Evolutionary conservation across 148 eudicot genomes (phyloP).

Genomic region (Linanthus parryae): DNA sequence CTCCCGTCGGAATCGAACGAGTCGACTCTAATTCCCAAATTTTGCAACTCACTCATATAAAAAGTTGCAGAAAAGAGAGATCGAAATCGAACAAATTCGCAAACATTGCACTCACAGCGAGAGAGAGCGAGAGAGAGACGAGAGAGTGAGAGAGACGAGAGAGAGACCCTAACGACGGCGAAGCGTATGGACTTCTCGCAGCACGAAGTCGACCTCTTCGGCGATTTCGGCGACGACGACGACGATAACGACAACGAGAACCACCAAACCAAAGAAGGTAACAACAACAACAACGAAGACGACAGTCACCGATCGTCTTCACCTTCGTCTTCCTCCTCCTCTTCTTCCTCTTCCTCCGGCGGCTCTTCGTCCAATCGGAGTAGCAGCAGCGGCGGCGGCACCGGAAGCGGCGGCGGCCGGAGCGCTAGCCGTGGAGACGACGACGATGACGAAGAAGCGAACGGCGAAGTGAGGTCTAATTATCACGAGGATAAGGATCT

Average conservation of each 20-base stretch:
- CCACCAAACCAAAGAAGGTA: not conserved
- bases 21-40: too few species aligned
- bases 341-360: constrained; percentile 56
- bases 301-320: constrained; percentile 44
- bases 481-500: constrained; percentile 58
- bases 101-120: too few species aligned
- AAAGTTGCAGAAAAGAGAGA: too few species aligned
- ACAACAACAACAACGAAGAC: constrained; percentile 9
- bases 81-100: too few species aligned
- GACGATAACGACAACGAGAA: constrained; percentile 9
- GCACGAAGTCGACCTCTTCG: constrained; percentile 30
- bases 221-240: constrained; percentile 10
- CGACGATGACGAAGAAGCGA: constrained; percentile 22
- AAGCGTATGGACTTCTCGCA: too few species aligned
- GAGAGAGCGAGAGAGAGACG: too few species aligned
- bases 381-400: constrained; percentile 18
- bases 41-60: too few species aligned
- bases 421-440: constrained; percentile 24
- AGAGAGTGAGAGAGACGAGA: too few species aligned
- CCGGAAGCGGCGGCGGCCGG: constrained; percentile 22
- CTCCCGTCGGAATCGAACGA: too few species aligned
- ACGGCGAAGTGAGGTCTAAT: constrained; percentile 35
- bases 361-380: constrained; percentile 45
- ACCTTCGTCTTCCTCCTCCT: constrained; percentile 54
- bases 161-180: too few species aligned